A percentile compares a stretch with the other conserved stretches of the same genome.
Evolutionary conservation across 306 rosid species (phyloP).

Genomic region (Prunus armeniaca): DNA sequence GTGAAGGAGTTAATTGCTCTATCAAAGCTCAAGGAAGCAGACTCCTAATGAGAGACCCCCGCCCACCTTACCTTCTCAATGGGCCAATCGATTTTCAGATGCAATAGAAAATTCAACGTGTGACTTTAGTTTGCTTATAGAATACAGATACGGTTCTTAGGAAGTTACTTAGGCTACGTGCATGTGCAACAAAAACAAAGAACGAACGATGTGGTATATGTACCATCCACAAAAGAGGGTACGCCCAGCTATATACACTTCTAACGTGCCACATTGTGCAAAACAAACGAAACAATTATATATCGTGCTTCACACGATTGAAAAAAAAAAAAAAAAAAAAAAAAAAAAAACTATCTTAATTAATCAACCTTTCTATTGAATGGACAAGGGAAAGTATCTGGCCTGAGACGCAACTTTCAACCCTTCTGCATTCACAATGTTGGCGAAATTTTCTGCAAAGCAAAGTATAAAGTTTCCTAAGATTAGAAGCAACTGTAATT

Average conservation of each 20-base stretch:
- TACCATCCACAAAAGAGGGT: not conserved
- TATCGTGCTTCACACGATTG: not conserved
- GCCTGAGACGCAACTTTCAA: not conserved
- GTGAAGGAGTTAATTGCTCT: conserved; percentile 50
- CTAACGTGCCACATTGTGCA: not conserved
- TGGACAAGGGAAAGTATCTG: not conserved
- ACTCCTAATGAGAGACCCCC: too few relatives aligned
- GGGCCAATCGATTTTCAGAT: not conserved
- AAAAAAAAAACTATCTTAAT: not conserved
- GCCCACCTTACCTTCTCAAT: too few relatives aligned
- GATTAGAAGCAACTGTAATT: not conserved
- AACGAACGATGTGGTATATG: not conserved
- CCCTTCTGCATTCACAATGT: not conserved
- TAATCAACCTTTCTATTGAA: not conserved
- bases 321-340: not conserved
- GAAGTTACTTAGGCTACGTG: not conserved
- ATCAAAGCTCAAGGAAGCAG: conserved; percentile 6
- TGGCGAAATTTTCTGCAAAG: not conserved
- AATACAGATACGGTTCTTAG: not conserved
- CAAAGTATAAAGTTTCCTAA: not conserved
- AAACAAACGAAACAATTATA: not conserved
- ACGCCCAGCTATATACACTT: not conserved
- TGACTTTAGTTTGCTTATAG: not conserved
- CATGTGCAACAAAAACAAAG: not conserved
- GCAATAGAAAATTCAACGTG: not conserved